phyloP scores from a whole-genome alignment of 2,329 filamentous ascomycete species.

The Paraphaeosphaeria minitans region DNA sequence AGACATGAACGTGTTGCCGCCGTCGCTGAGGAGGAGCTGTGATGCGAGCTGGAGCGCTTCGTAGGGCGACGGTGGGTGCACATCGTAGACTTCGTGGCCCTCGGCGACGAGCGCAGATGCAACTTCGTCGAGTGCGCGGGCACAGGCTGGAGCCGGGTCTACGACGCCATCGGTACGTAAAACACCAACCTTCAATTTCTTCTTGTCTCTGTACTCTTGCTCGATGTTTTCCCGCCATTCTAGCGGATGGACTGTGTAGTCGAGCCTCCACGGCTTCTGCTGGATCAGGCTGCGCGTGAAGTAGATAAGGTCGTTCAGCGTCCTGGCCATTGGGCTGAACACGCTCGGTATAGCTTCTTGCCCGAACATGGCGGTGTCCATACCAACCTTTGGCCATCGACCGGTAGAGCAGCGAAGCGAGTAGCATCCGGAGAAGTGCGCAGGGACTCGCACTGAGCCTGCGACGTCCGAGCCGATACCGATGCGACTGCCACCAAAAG shows the following conservation, averaged over 20 bases:
- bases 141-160: constrained; percentile 83
- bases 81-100: constrained; percentile 75
- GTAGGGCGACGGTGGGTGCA: constrained; percentile 71
- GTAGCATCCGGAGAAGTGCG: constrained; percentile 90
- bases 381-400: constrained; percentile 84
- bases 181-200: constrained; percentile 73
- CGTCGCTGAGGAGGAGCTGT: constrained; percentile 82
- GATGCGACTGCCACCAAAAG: constrained; percentile 79
- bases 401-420: constrained; percentile 85
- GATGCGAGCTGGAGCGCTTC: constrained; percentile 77
- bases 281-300: constrained; percentile 78
- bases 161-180: constrained; percentile 82
- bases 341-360: constrained; percentile 90
- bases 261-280: constrained; percentile 89
- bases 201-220: constrained; percentile 64
- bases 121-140: constrained; percentile 73
- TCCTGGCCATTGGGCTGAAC: constrained; percentile 91
- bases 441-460: constrained; percentile 83
- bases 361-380: constrained; percentile 86
- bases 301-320: constrained; percentile 79
- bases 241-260: constrained; percentile 84
- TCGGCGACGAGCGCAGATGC: constrained; percentile 70
- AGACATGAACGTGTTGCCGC: constrained; percentile 77
- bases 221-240: constrained; percentile 71
- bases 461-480: constrained; percentile 92